A percentile compares a stretch with the other conserved stretches of the same genome.
These are phyloP conservation scores for Trichomonas vaginalis DNA, from an alignment of 208 protist species.

Conservation along the genomic window DNA sequence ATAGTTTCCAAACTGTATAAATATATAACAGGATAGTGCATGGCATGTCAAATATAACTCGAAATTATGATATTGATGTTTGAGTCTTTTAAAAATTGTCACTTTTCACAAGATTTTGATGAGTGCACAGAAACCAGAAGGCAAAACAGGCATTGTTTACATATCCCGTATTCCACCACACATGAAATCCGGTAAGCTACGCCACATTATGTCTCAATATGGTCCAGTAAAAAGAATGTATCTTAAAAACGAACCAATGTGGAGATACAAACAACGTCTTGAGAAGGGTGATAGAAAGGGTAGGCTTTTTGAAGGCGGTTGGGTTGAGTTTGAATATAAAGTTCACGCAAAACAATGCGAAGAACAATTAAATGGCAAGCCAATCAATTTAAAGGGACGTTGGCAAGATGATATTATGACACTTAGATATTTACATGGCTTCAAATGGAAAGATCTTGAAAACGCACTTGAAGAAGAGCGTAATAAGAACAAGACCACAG, in stretches of 20 bases:
- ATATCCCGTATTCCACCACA: background rate
- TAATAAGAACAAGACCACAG: background rate
- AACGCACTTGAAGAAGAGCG: background rate
- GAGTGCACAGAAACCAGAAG: background rate
- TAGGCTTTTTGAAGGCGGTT: background rate
- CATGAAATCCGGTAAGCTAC: background rate
- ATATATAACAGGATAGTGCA: too few relatives aligned
- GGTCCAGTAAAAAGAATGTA: background rate
- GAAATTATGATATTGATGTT: too few relatives aligned
- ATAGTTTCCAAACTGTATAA: too few relatives aligned
- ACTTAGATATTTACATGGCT: constrained; percentile 1
- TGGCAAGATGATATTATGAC: background rate
- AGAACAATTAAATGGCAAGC: background rate
- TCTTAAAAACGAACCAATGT: background rate
- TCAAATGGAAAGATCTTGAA: background rate
- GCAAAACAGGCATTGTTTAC: background rate
- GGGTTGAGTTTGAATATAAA: background rate
- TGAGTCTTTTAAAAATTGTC: too few relatives aligned
- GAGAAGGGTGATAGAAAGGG: background rate
- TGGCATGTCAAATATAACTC: too few relatives aligned
- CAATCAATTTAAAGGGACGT: background rate
- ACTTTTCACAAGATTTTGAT: background rate
- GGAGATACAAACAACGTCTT: background rate
- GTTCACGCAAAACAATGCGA: background rate
- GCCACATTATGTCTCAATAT: background rate